Evolutionary conservation across 2,329 filamentous ascomycete species (phyloP).

Genomic region (Aspergillus transmontanensis): DNA sequence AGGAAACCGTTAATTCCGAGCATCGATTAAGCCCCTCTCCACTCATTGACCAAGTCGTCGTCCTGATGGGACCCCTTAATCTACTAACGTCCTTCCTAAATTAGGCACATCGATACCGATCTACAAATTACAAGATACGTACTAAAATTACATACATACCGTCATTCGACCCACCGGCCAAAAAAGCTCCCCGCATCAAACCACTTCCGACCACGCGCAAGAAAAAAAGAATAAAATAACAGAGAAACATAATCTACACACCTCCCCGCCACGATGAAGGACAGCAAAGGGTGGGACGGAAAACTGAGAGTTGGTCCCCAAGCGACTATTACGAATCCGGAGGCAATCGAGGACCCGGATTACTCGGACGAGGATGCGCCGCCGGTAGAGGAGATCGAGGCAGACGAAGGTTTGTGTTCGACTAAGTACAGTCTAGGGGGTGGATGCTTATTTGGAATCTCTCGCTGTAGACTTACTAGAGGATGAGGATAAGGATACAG

Average conservation of each 20-base stretch:
- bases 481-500: constrained; percentile 57
- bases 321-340: constrained; percentile 72
- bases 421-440: neutral
- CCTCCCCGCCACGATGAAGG: constrained; percentile 35
- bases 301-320: constrained; percentile 65
- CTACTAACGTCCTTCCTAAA: neutral
- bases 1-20: neutral
- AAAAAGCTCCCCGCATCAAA: constrained; percentile 25
- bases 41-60: neutral
- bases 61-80: neutral
- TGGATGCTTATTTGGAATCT: neutral
- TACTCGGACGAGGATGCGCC: constrained; percentile 73
- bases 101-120: neutral
- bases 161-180: constrained; percentile 2
- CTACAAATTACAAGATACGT: constrained; percentile 2
- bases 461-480: constrained; percentile 57
- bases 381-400: constrained; percentile 72
- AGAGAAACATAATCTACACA: neutral
- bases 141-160: constrained; percentile 1
- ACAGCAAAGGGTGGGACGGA: constrained; percentile 50
- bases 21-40: neutral
- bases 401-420: constrained; percentile 70
- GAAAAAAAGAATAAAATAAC: neutral
- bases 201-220: constrained; percentile 5
- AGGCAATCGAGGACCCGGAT: constrained; percentile 80